These are phyloP conservation scores for Cryptococcus maquisensis DNA, from an alignment of 1,284 basidiomycete species.

Conservation along the genomic window DNA sequence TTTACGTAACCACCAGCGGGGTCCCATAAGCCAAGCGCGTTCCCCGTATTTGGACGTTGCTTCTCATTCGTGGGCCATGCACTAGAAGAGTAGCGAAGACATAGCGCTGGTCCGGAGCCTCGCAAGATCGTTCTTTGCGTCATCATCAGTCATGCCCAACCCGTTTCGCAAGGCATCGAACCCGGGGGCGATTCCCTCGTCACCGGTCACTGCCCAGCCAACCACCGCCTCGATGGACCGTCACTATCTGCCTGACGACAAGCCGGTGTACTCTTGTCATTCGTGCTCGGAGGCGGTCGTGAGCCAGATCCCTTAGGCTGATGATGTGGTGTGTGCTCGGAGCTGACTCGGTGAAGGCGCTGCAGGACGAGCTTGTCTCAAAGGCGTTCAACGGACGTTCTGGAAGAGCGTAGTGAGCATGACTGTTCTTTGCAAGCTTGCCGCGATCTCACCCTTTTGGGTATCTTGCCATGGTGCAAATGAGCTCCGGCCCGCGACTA, in stretches of 20 bases:
- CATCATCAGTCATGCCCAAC: no score
- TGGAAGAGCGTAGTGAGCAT: conserved; percentile 44
- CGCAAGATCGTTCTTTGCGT: background rate
- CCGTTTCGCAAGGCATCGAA: background rate
- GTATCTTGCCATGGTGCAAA: no score
- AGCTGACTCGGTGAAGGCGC: conserved; percentile 22
- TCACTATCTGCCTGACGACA: conserved; percentile 37
- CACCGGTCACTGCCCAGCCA: background rate
- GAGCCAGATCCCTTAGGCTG: conserved; percentile 2
- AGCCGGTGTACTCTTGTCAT: conserved; percentile 40
- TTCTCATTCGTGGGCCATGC: background rate
- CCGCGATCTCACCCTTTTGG: background rate
- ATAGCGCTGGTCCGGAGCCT: background rate
- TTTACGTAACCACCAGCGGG: background rate
- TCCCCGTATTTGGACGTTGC: no score
- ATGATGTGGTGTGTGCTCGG: background rate
- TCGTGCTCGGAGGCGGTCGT: conserved; percentile 41
- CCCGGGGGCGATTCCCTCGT: background rate
- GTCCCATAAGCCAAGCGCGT: no score
- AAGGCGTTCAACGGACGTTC: conserved; percentile 47
- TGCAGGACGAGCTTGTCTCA: conserved; percentile 48
- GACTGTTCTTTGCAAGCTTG: background rate
- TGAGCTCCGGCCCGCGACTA: no score
- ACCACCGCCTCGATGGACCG: conserved; percentile 24
- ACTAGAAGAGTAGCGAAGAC: background rate